phyloP scores from a whole-genome alignment of 176 grass and related monocot species.

The Musa troglodytarum region DNA sequence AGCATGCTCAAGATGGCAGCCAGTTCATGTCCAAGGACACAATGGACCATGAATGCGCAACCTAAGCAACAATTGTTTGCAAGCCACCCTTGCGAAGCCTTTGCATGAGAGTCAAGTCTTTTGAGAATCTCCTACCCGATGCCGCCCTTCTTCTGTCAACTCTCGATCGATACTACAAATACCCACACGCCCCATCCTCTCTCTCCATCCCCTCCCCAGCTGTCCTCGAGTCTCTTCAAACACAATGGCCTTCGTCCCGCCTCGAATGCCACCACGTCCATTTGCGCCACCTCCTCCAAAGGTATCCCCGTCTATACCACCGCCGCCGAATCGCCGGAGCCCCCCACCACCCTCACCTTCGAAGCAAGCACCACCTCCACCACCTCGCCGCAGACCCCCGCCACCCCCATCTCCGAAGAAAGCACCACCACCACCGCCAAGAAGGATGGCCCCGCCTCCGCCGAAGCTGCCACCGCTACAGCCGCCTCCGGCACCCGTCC shows the following conservation, averaged over 20 bases:
- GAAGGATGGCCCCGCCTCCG: neutral
- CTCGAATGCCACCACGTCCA: neutral
- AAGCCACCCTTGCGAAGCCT: constrained; percentile 17
- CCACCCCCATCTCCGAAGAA: neutral
- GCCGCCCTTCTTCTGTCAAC: too few relatives aligned
- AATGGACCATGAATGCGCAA: too few relatives aligned
- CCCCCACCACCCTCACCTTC: constrained; percentile 16
- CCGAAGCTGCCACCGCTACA: neutral
- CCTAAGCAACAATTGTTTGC: constrained; percentile 34
- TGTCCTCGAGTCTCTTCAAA: neutral
- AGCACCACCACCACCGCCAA: constrained; percentile 19
- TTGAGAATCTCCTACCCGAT: too few relatives aligned
- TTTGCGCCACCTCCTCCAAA: constrained; percentile 3
- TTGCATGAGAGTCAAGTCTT: constrained; percentile 62
- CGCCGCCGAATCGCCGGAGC: constrained; percentile 21
- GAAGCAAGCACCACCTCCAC: neutral
- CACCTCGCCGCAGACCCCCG: neutral
- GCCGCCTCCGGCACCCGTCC: neutral
- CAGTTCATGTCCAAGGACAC: too few relatives aligned
- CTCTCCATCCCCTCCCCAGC: constrained; percentile 9
- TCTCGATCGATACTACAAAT: constrained; percentile 2
- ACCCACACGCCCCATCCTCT: constrained; percentile 24
- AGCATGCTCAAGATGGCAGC: too few relatives aligned
- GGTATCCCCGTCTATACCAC: neutral
- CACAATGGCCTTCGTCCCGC: constrained; percentile 1